Evolutionary conservation across 176 grass and related monocot genomes (phyloP), one percentile per base, ranked within the genome.

Genomic region (Musa schizocarpa): DNA sequence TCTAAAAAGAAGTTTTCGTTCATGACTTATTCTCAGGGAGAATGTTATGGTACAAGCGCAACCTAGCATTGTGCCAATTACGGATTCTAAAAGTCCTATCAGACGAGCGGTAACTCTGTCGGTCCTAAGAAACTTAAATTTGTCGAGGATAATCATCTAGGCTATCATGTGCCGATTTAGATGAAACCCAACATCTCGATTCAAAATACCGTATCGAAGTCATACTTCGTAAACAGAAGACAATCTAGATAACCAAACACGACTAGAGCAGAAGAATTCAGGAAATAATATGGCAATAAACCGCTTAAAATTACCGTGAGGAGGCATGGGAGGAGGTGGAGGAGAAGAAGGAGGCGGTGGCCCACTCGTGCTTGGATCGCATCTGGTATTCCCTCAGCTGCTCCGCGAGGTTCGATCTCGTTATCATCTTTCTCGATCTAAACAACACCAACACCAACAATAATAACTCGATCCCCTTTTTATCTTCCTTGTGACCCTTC

Each of bases 391-490:
- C 78, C 76, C 74, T 66, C 85, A 79, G 74, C 73, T 87, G 85
- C 54, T 87, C 85, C 76, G 80, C 76, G 19, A 87, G 81, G 71
- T 76, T 83, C 80, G 76, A 86, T 27, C 84, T 68, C 71, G 84
- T 77, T 63, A 78, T 78, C 80, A 74, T 82, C 53, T 66, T 25
- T 57, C 65, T 51, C 27, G 10, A 59, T 24, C 59, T 48, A 52
- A 17, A 52, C 65, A 69, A 22, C 34, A 6, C 34, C 34, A 43
- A 21, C 2, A 48, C 17, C 9, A 22, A 49, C 66, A 9, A 48
- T 43, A 43, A 43, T 43, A 43, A 69, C 0, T 34, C 66, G 8
- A 11, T 6, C 2, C 43, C 57, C 21, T 17, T n/a, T 61, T 61
- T 61, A 14, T 17, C 2, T n/a, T 20, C 57, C 16, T 8, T 19